Conservation (phyloP, 768 basidiomycete genomes). For the Collybia mongolica region DNA sequence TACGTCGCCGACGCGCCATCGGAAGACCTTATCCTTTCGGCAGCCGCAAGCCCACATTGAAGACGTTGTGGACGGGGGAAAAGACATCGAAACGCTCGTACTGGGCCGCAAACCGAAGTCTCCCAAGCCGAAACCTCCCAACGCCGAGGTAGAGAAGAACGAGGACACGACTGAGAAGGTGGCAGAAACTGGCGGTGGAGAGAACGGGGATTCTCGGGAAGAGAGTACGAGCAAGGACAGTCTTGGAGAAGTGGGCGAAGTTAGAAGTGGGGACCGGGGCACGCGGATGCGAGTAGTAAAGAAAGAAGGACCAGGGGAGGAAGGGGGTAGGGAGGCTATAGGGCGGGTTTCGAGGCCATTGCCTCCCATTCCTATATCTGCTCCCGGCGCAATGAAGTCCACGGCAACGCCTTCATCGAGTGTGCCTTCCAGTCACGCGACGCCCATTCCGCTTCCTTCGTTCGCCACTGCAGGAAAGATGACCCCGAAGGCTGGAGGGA, state of each 20-base stretch:
- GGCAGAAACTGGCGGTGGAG: background rate
- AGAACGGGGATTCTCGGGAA: background rate
- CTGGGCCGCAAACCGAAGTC: background rate
- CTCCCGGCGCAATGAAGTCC: conserved; percentile 1
- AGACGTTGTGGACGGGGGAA: background rate
- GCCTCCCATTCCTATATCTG: background rate
- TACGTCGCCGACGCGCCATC: too few relatives aligned
- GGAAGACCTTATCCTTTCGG: conserved; percentile 4
- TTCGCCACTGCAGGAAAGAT: conserved; percentile 31
- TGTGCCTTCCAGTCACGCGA: conserved; percentile 7
- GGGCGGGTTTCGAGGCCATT: background rate
- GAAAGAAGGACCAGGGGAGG: too few relatives aligned
- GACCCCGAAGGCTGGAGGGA: background rate
- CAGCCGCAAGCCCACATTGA: conserved; percentile 2
- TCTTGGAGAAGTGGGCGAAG: background rate
- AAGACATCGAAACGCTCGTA: background rate
- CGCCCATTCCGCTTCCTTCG: conserved; percentile 36
- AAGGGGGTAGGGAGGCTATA: too few relatives aligned
- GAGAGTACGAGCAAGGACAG: background rate
- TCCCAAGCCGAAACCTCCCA: conserved; percentile 3
- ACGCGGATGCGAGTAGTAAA: background rate
- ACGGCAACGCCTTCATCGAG: conserved; percentile 1
- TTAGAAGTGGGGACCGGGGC: background rate
- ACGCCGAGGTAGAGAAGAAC: background rate
- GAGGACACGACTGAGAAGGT: background rate